Evolutionary conservation across 2,329 filamentous ascomycete species (phyloP), one percentile per base, ranked within the genome.

Genomic region (Nemania sp.): DNA sequence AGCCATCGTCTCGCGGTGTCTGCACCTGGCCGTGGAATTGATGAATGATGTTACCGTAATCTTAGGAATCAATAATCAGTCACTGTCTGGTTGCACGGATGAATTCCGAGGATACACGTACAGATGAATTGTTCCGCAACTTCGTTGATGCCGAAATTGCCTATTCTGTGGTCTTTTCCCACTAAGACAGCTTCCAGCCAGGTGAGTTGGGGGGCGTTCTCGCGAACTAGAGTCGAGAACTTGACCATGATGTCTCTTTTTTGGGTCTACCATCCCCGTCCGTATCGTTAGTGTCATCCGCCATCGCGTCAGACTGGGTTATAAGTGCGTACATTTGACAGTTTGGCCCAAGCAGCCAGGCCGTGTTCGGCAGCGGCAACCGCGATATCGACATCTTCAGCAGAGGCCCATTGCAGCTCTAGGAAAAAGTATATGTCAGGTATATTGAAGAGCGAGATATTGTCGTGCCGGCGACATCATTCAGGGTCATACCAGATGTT

Each of bases 331-430:
- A 66, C 54, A 17, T 61, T 54, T 14, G 61, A 48, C 20, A 65
- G 39, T 49, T 63, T 65, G 33, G 50, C 57, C 64, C 64, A 66
- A 9, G 61, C 62, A 11, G 52, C 52, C 12, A 63, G 56, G 22
- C 62, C 63, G 12, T 52, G 54, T 39, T 61, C 46, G 1, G 64
- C 64, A 14, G 64, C 62, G 5, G 33, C 57, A 19, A 67, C 64
- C 14, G 64, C 64, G 15, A 31, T 50, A 45, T 67, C 56, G 20
- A 66, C 61, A 59, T 67, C 64, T 23, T 61, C 62, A 17, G 48
- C 17, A 9, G 59, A 57, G 12, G 63, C 61, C 56, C 56, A 59
- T 43, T 59, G 56, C 12, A 59, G 22, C 15, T 57, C 56, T 59
- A 47, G 28, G n/a, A 24, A 20, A 26, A 7, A 34, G 9, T 28